These are phyloP conservation scores for Sutorius eximius DNA, from an alignment of 1,284 basidiomycete genomes.

Conservation along the genomic window DNA sequence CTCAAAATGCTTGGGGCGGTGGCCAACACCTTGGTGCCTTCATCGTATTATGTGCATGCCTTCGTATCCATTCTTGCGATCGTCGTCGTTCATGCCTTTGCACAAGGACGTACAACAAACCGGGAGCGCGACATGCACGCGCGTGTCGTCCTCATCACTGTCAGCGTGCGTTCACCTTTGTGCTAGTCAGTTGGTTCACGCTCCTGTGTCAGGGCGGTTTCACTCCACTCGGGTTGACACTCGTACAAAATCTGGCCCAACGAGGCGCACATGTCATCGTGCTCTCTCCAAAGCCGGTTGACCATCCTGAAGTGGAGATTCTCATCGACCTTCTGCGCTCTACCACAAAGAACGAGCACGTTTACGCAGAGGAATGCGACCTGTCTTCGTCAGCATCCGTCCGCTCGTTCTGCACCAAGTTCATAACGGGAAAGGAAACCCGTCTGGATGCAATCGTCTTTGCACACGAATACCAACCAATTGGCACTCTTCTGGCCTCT, in stretches of 20 bases:
- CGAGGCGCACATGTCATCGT: constrained; percentile 77
- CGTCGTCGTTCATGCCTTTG: constrained; percentile 53
- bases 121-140: constrained; percentile 74
- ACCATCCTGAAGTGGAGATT: constrained; percentile 53
- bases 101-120: constrained; percentile 66
- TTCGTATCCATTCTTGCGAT: constrained; percentile 43
- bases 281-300: constrained; percentile 57
- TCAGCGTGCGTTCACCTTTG: constrained; percentile 30
- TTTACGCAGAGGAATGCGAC: constrained; percentile 75
- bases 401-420: constrained; percentile 63
- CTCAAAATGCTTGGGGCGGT: constrained; percentile 30
- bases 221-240: constrained; percentile 65
- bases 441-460: constrained; percentile 72
- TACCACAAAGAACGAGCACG: constrained; percentile 67
- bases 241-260: constrained; percentile 62
- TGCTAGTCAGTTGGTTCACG: not conserved
- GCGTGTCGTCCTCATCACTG: constrained; percentile 67
- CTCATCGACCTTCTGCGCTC: constrained; percentile 63
- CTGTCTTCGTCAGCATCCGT: constrained; percentile 62
- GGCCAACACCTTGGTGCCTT: constrained; percentile 21
- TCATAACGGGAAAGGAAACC: constrained; percentile 62
- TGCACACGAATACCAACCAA: constrained; percentile 68
- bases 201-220: constrained; percentile 59
- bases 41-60: constrained; percentile 50
- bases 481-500: constrained; percentile 48